Conservation (phyloP, 1,139 yeast genomes). For the Yamadazyma triangularis region DNA sequence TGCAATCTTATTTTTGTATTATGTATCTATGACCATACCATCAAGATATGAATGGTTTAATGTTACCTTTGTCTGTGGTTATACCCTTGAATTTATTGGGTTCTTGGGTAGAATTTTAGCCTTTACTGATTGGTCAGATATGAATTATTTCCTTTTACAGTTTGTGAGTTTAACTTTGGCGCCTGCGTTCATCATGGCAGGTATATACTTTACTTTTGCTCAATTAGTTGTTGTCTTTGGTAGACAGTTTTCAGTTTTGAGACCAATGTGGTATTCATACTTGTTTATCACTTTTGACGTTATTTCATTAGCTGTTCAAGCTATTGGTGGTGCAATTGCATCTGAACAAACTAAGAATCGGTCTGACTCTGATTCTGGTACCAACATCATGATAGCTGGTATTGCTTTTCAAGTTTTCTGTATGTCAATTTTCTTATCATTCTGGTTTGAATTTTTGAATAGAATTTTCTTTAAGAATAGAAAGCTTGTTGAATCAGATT, state of each 20-base stretch:
- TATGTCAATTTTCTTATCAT: constrained; percentile 27
- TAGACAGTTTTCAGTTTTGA: constrained; percentile 19
- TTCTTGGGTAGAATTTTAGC: constrained; percentile 59
- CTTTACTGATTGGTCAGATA: constrained; percentile 31
- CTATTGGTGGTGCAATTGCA: constrained; percentile 35
- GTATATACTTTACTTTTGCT: constrained; percentile 31
- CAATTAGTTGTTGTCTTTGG: constrained; percentile 30
- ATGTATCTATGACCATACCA: constrained; percentile 14
- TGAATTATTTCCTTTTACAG: constrained; percentile 25
- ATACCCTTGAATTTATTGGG: constrained; percentile 47
- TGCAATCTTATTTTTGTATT: constrained; percentile 18
- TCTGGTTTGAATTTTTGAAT: constrained; percentile 24
- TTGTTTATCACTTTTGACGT: constrained; percentile 32
- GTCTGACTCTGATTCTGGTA: constrained; percentile 19
- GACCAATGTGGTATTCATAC: constrained; percentile 33
- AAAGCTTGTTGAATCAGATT: constrained; percentile 6
- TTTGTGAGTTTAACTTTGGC: constrained; percentile 33
- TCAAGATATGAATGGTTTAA: constrained; percentile 29
- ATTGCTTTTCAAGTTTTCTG: constrained; percentile 35
- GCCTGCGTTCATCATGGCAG: constrained; percentile 40
- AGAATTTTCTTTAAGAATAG: constrained; percentile 19
- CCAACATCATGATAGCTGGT: constrained; percentile 35
- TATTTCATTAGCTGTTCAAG: constrained; percentile 30
- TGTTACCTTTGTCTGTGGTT: constrained; percentile 26
- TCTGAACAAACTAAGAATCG: constrained; percentile 18